Evolutionary conservation across 2,329 filamentous ascomycete species (phyloP), one percentile per base, ranked within the genome.

Genomic region (Fusarium brevicatenulatum): DNA sequence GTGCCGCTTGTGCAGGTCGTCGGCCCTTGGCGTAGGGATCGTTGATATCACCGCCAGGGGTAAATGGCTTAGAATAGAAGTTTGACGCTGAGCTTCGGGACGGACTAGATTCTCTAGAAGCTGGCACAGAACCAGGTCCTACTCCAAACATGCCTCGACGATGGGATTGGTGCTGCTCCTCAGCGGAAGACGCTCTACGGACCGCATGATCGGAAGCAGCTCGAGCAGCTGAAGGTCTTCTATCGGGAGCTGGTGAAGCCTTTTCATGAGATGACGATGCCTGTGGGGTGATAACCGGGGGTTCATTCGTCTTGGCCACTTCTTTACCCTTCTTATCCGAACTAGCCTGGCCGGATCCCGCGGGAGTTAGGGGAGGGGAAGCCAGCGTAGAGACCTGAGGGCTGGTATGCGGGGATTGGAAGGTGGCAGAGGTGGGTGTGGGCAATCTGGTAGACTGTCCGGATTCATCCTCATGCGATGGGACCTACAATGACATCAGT

Each of bases 21-120:
- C 92, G 95, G 75, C 90, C 91, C 70, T 94, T 93, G n/a, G 94
- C 91, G 78, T 97, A 97, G 2, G 95, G 94, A 76, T 97, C 94
- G 78, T 97, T 93, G 56, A 86, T 87, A 66, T 97, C 94, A 32
- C 93, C 94, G 23, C 90, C 88, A 8, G 94, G 94, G 5, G 93
- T 95, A 71, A 93, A 92, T 1, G 94, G 92, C 68, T 93, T 90
- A 32, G 91, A 91, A 75, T 92, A 93, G 73, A 86, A 89, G 69
- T 89, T 85, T 39, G 89, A 88, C 11, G 91, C 90, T 25, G 89
- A 76, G 82, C 88, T 78, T 83, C 91, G 87, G 16, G 90, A 91
- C 7, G 95, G 90, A 73, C 90, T 92, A 2, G 85, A 85, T 75
- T 92, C 90, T 70, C 90, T 84, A 37, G 90, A 91, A 4, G 82